phyloP scores from a whole-genome alignment of 2,329 filamentous ascomycete species.

The Exophiala mesophila region DNA sequence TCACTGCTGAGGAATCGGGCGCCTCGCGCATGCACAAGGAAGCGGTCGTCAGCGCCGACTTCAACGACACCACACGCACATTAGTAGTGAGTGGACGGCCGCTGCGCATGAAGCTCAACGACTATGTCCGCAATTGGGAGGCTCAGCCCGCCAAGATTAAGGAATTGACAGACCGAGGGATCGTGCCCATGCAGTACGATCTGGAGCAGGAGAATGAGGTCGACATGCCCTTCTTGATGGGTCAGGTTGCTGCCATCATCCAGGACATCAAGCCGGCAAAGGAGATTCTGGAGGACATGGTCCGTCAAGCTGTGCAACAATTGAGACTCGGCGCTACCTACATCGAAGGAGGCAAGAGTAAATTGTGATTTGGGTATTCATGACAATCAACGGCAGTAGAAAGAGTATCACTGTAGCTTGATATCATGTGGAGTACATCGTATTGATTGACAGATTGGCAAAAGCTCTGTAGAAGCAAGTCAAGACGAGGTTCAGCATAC shows the following conservation, averaged over 20 bases:
- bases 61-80: constrained; percentile 75
- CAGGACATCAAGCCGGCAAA: constrained; percentile 71
- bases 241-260: constrained; percentile 80
- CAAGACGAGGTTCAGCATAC: too few species aligned
- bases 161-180: constrained; percentile 67
- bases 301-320: constrained; percentile 66
- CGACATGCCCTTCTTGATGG: constrained; percentile 87
- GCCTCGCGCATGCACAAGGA: constrained; percentile 79
- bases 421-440: too few species aligned
- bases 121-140: constrained; percentile 81
- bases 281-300: constrained; percentile 88
- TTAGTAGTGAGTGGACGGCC: constrained; percentile 78
- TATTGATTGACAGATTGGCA: too few species aligned
- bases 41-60: constrained; percentile 72
- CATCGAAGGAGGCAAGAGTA: constrained; percentile 35
- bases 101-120: constrained; percentile 73
- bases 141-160: constrained; percentile 67
- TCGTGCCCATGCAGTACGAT: constrained; percentile 78
- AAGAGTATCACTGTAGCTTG: too few species aligned
- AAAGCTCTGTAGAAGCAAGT: too few species aligned
- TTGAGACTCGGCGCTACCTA: constrained; percentile 60
- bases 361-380: constrained; percentile 17
- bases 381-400: too few species aligned
- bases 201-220: constrained; percentile 68
- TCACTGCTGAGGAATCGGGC: constrained; percentile 74